Evolutionary conservation across 352 stramenopile species (phyloP).

Genomic region (Phytopythium chamaehyphon): DNA sequence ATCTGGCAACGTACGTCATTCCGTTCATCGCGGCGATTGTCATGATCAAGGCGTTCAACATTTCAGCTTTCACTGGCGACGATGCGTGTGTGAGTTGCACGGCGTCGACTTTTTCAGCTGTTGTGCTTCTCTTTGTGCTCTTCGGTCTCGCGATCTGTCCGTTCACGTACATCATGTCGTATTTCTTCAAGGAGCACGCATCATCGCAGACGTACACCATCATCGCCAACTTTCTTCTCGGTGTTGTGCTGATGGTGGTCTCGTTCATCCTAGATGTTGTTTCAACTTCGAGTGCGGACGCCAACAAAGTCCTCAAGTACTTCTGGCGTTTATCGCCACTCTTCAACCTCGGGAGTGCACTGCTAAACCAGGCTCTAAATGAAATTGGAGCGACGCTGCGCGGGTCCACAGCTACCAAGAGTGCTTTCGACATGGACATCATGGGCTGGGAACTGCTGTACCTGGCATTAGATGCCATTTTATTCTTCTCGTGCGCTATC

Average conservation of each 20-base stretch:
- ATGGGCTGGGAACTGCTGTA: conserved; percentile 57
- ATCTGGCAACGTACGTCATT: conserved; percentile 88
- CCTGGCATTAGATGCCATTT: conserved; percentile 34
- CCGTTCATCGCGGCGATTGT: conserved; percentile 35
- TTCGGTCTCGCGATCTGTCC: conserved; percentile 63
- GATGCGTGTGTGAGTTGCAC: conserved; percentile 23
- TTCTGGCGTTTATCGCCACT: conserved; percentile 63
- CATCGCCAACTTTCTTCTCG: conserved; percentile 57
- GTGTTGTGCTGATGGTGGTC: conserved; percentile 57
- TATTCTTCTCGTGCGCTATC: conserved; percentile 37
- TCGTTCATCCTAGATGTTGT: conserved; percentile 46
- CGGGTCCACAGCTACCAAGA: conserved; percentile 7
- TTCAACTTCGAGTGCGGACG: conserved; percentile 13
- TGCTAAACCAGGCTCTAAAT: conserved; percentile 29
- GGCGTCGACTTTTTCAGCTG: conserved; percentile 19
- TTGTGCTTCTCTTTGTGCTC: conserved; percentile 54
- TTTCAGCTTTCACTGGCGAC: conserved; percentile 28
- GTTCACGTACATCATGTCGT: conserved; percentile 57
- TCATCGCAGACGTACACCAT: conserved; percentile 54
- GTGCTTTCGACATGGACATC: conserved; percentile 42
- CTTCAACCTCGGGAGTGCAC: conserved; percentile 44
- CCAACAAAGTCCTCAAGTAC: conserved; percentile 44
- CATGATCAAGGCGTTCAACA: conserved; percentile 28
- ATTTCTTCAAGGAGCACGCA: conserved; percentile 47
- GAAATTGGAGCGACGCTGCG: conserved; percentile 22